Conservation (phyloP, 768 basidiomycete genomes). For the Hortiboletus campestris region DNA sequence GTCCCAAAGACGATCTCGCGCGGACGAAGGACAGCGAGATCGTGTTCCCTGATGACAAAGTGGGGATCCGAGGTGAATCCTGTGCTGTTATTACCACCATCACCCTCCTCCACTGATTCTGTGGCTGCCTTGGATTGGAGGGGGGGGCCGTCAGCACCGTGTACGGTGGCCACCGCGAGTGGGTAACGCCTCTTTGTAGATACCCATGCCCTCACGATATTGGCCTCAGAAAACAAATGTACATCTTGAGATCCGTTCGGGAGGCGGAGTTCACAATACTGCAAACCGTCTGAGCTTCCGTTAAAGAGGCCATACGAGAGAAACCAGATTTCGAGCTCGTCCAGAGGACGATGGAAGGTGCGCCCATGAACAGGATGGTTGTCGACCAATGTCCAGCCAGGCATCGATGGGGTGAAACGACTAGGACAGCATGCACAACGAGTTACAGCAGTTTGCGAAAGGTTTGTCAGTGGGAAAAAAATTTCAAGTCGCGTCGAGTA, state of each 20-base stretch:
- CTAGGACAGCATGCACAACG: no score
- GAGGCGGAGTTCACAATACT: slow-evolving; percentile 27
- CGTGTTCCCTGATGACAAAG: slow-evolving; percentile 43
- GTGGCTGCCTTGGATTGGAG: background rate
- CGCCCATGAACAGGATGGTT: slow-evolving; percentile 1
- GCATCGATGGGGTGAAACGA: background rate
- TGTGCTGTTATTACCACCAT: background rate
- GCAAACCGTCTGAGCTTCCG: slow-evolving; percentile 45
- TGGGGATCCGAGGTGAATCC: slow-evolving; percentile 13
- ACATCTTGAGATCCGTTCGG: slow-evolving; percentile 26
- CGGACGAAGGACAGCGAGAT: no score
- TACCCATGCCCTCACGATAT: slow-evolving; percentile 44
- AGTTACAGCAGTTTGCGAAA: no score
- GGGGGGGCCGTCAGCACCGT: slow-evolving; percentile 10
- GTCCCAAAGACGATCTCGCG: no score
- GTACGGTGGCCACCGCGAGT: slow-evolving; percentile 42
- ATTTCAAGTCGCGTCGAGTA: no score
- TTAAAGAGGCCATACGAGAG: slow-evolving; percentile 41
- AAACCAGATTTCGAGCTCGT: slow-evolving; percentile 39
- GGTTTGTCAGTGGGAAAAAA: no score
- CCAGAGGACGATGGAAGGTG: slow-evolving; percentile 39
- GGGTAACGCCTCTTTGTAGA: slow-evolving; percentile 49
- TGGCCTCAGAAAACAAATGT: slow-evolving; percentile 30
- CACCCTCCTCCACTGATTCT: background rate
- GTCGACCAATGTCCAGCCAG: slow-evolving; percentile 12